Evolutionary conservation across 1,284 basidiomycete genomes (phyloP), one percentile per base, ranked within the genome.

Genomic region (Gymnopus androsaceus): DNA sequence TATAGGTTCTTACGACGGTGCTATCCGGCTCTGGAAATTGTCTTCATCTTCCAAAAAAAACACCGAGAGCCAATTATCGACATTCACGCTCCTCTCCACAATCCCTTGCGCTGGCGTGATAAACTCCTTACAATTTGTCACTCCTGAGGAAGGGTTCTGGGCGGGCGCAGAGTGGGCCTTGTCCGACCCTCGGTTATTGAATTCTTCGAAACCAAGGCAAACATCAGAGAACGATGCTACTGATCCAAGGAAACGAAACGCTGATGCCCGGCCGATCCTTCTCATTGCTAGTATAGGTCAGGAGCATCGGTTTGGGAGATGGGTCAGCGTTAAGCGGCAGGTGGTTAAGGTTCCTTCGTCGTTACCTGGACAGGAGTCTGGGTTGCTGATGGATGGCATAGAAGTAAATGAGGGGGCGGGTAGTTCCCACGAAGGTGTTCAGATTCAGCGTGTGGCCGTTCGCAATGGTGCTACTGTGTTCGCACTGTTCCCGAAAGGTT

Each of bases 1-100:
- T 19, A 14, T 62, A 89, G 95, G 95, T 15, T 98, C 95, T 14
- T 98, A 92, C 89, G 94, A 98, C 61, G 94, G 94, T 37, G 67
- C 76, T 46, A 85, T 99, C 64, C 86, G 90, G 28, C 73, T 99
- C 64, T 99, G 96, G 96, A 88, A 89, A 64, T 75, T 99, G 31
- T 87, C 94, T 59, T 25, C 48, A 17, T 50, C 48, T 28, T 50
- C 48, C 21, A 38, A 36, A 6, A 50, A 50, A n/a, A 50, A 50
- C 6, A 27, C 15, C 28, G 34, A 17, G 34, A 36, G 48, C 17
- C 86, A 83, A 57, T 73, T 95, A 12, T 88, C 85, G 66, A 87
- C 87, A 0, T 97, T 98, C 71, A 72, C 80, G 6, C 80, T 81
- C 1, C 67, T 90, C 17, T 85, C 83, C 5, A 81, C 77, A 1